Evolutionary conservation across 495 filamentous ascomycete genomes (phyloP).

Genomic region (Evernia prunastri): DNA sequence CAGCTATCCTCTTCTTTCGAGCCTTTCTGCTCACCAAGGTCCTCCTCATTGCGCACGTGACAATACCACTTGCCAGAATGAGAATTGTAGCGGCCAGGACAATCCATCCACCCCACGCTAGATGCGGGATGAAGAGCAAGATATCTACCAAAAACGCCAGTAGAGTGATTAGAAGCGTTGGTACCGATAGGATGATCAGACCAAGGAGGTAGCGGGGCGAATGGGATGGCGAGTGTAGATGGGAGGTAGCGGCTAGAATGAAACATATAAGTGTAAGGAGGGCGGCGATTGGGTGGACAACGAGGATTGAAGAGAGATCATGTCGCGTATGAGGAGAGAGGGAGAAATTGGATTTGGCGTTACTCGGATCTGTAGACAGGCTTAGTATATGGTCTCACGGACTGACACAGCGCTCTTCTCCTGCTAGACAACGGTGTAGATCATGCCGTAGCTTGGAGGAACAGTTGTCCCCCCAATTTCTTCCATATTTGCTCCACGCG

Average conservation of each 20-base stretch:
- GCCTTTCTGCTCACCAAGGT: conserved; percentile 90
- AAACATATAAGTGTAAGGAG: conserved; percentile 80
- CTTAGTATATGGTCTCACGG: neutral
- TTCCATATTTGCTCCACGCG: neutral
- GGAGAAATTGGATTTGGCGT: conserved; percentile 55
- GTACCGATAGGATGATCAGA: conserved; percentile 75
- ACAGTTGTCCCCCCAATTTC: neutral
- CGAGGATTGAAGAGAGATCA: conserved; percentile 83
- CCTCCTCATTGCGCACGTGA: conserved; percentile 95
- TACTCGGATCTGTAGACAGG: conserved; percentile 10
- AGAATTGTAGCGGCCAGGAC: conserved; percentile 87
- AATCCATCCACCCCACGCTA: conserved; percentile 91
- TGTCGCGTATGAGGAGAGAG: conserved; percentile 67
- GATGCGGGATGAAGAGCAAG: conserved; percentile 89
- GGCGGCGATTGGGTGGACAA: conserved; percentile 88
- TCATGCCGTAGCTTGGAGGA: neutral
- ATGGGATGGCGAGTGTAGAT: conserved; percentile 87
- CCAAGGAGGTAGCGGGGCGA: conserved; percentile 81
- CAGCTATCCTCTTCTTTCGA: conserved; percentile 80
- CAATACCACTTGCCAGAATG: conserved; percentile 72
- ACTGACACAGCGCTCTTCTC: neutral
- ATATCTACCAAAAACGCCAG: conserved; percentile 92
- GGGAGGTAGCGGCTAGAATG: conserved; percentile 68
- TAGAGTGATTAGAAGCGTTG: conserved; percentile 77
- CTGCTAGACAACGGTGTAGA: neutral